A percentile compares a stretch with the other conserved stretches of the same genome.
phyloP scores from a whole-genome alignment of 1,284 basidiomycete species.

The Ceratobasidium sp. region DNA sequence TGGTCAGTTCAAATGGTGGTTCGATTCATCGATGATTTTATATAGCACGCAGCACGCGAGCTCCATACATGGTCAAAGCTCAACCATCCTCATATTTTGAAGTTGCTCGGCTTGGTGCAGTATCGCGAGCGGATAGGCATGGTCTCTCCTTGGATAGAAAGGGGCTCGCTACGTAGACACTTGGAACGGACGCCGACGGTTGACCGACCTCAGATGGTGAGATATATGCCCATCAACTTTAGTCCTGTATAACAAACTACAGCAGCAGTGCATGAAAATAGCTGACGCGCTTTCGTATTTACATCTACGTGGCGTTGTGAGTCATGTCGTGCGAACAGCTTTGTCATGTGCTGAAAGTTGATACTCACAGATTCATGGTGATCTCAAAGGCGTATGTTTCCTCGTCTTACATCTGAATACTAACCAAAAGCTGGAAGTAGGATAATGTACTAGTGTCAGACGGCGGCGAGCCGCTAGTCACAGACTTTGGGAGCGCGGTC shows the following conservation, averaged over 20 bases:
- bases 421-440: neutral
- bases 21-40: too few species aligned
- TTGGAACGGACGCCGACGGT: neutral
- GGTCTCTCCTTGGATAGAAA: conserved; percentile 12
- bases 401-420: neutral
- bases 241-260: neutral
- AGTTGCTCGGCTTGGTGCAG: neutral
- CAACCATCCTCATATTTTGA: neutral
- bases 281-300: conserved; percentile 17
- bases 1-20: too few species aligned
- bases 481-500: conserved; percentile 23
- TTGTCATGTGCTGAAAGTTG: neutral
- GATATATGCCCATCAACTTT: neutral
- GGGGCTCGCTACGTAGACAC: neutral
- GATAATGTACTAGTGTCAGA: neutral
- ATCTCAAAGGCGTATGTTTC: conserved; percentile 23
- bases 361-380: conserved; percentile 6
- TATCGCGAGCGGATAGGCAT: conserved; percentile 12
- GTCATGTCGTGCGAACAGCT: neutral
- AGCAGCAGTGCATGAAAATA: neutral
- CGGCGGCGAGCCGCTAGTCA: neutral
- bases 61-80: conserved; percentile 23
- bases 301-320: conserved; percentile 3
- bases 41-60: neutral
- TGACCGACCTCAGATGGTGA: conserved; percentile 6